A percentile compares a stretch with the other conserved stretches of the same genome.
These are phyloP conservation scores for Furcasterigmium sp. DNA, from an alignment of 2,329 filamentous ascomycete genomes.

Conservation along the genomic window DNA sequence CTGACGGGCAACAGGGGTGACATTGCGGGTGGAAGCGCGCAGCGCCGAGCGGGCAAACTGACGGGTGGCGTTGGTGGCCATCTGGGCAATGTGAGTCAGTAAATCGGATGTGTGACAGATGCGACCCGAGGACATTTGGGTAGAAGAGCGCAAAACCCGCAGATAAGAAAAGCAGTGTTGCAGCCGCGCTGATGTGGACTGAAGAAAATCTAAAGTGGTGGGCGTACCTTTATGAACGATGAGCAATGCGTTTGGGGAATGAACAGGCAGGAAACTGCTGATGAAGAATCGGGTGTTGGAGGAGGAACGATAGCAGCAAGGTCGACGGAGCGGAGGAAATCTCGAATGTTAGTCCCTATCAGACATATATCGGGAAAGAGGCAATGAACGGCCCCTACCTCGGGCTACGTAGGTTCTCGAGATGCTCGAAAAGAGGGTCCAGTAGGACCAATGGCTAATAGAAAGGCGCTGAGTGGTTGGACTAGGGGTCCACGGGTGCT, in stretches of 20 bases:
- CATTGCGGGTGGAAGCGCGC: constrained; percentile 52
- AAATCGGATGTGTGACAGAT: background rate
- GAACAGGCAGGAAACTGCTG: no score
- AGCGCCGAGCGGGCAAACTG: constrained; percentile 54
- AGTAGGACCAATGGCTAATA: background rate
- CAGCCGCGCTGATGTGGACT: background rate
- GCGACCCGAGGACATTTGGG: background rate
- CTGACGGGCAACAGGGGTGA: constrained; percentile 51
- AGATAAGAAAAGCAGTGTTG: background rate
- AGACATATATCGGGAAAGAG: no score
- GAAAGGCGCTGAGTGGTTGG: background rate
- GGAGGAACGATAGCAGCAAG: no score
- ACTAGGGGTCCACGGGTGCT: background rate
- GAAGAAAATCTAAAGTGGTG: background rate
- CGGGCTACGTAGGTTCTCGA: no score
- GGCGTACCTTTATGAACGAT: no score
- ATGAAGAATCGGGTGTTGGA: no score
- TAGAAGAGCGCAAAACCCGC: background rate
- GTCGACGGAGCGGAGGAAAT: no score
- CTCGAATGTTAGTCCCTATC: no score
- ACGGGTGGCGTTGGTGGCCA: constrained; percentile 41
- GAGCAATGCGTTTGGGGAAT: no score
- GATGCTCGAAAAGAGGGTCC: background rate
- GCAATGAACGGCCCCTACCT: no score
- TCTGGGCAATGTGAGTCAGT: constrained; percentile 20